Percentiles rank a stretch among this genome's conserved stretches.
These are phyloP conservation scores for Aegilops speltoides DNA, from an alignment of 176 grass and related monocot genomes.

Conservation along the genomic window DNA sequence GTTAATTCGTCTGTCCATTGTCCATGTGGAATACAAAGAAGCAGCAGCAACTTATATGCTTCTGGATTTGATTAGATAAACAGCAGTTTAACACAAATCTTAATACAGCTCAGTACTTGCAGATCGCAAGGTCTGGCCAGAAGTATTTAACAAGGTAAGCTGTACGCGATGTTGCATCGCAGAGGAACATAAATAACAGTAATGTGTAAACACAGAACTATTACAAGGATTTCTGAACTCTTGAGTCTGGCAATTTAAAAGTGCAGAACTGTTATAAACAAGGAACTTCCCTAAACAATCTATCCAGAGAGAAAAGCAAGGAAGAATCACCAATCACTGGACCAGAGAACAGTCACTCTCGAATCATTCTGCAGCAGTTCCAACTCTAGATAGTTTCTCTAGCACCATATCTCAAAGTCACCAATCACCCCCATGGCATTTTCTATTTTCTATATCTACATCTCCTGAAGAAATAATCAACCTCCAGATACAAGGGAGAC, in stretches of 20 bases:
- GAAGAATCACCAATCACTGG: neutral
- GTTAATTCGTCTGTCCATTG: neutral
- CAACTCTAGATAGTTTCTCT: neutral
- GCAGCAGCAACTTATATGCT: neutral
- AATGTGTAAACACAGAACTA: neutral
- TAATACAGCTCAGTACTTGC: neutral
- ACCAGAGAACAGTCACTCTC: neutral
- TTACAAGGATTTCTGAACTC: neutral
- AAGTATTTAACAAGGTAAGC: neutral
- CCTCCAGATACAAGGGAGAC: neutral
- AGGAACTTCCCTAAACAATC: neutral
- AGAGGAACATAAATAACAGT: neutral
- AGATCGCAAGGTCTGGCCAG: neutral
- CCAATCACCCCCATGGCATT: neutral
- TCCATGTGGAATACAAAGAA: neutral
- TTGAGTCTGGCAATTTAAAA: neutral
- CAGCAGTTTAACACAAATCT: neutral
- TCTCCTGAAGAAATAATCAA: neutral
- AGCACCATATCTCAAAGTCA: neutral
- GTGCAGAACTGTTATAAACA: neutral
- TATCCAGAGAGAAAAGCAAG: neutral
- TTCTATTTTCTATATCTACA: neutral
- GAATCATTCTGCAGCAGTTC: neutral
- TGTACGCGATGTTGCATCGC: neutral
- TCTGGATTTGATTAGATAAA: neutral